phyloP scores from a whole-genome alignment of 148 eudicot species.

The Cornus florida region DNA sequence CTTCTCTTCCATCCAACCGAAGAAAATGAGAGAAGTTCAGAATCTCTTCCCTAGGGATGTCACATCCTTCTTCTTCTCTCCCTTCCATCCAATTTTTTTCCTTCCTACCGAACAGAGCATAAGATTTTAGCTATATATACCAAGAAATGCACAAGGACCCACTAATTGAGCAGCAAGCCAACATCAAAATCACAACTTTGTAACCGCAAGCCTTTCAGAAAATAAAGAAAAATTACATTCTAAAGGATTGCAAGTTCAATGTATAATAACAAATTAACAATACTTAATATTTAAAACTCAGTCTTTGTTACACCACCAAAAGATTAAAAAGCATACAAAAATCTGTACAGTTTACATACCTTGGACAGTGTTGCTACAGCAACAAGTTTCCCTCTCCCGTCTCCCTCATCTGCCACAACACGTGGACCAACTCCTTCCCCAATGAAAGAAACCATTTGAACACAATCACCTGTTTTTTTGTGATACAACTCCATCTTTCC shows the following conservation, averaged over 20 bases:
- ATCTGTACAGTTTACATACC: conserved; percentile 35
- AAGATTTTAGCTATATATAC: no score
- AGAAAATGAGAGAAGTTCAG: no score
- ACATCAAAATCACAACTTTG: neutral
- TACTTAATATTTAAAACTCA: no score
- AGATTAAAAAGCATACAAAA: neutral
- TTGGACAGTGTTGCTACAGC: conserved; percentile 66
- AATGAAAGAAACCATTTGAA: conserved; percentile 59
- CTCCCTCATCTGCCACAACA: conserved; percentile 61
- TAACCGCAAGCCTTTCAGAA: neutral
- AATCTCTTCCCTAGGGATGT: no score
- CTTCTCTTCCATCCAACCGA: no score
- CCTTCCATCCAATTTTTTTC: no score
- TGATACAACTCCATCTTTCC: conserved; percentile 80
- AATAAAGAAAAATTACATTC: no score
- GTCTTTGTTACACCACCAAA: neutral
- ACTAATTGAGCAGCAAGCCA: neutral
- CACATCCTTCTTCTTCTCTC: no score
- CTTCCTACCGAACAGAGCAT: no score
- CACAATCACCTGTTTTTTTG: conserved; percentile 63
- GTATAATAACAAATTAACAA: no score
- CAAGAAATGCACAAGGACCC: no score
- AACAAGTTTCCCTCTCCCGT: conserved; percentile 52
- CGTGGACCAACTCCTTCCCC: conserved; percentile 48
- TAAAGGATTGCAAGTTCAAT: no score